These are phyloP conservation scores for Imleria badia DNA, from an alignment of 768 basidiomycete genomes.

Conservation along the genomic window DNA sequence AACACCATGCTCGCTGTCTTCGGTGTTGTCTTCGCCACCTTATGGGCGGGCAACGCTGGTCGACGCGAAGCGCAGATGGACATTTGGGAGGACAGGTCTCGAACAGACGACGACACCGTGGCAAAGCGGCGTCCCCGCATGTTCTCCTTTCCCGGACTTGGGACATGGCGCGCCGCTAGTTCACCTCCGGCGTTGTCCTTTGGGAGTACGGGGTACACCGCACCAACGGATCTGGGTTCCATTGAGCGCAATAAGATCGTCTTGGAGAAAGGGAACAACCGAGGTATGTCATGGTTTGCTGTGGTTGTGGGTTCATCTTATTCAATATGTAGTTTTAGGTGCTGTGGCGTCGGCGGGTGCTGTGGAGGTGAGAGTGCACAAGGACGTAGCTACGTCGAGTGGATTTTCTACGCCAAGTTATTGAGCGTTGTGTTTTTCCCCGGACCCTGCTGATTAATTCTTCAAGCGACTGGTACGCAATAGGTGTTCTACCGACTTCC, in stretches of 20 bases:
- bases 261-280: not conserved
- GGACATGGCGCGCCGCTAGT: slow-evolving; percentile 22
- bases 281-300: slow-evolving; percentile 3
- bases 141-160: slow-evolving; percentile 15
- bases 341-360: not conserved
- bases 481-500: not conserved
- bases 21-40: slow-evolving; percentile 35
- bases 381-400: not conserved
- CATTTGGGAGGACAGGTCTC: not conserved
- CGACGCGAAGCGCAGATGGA: not conserved
- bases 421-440: not conserved
- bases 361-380: not conserved
- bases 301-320: not conserved
- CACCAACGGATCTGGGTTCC: not conserved
- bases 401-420: not conserved
- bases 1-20: slow-evolving; percentile 34
- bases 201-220: not conserved
- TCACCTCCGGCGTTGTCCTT: slow-evolving; percentile 5
- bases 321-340: not conserved
- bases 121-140: not conserved
- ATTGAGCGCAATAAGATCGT: not conserved
- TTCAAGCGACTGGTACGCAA: not conserved
- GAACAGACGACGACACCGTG: not conserved
- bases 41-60: slow-evolving; percentile 25
- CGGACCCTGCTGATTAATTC: not conserved